A percentile compares a stretch with the other conserved stretches of the same genome.
phyloP scores from a whole-genome alignment of 2,329 filamentous ascomycete genomes.

The Arachnomyces sp. region DNA sequence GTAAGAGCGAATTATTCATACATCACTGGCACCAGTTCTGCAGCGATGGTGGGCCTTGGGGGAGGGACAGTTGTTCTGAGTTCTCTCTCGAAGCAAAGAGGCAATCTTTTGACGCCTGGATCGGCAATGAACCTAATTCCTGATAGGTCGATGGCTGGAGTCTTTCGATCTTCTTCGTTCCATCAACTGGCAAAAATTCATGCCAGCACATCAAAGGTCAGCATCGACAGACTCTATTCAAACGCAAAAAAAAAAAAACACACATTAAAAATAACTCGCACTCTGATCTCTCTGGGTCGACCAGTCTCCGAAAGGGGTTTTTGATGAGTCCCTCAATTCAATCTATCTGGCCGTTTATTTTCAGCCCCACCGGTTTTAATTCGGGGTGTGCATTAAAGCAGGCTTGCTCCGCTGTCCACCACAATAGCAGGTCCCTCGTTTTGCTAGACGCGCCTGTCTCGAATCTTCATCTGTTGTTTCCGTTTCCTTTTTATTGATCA shows the following conservation, averaged over 20 bases:
- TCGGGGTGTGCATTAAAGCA: conserved; percentile 21
- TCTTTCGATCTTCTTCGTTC: conserved; percentile 51
- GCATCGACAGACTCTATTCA: too few relatives aligned
- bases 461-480: conserved; percentile 4
- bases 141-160: conserved; percentile 42
- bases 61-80: conserved; percentile 7
- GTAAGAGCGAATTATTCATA: conserved; percentile 12
- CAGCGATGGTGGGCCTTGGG: conserved; percentile 15
- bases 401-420: conserved; percentile 14
- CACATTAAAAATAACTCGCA: conserved; percentile 1
- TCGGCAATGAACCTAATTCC: conserved; percentile 30
- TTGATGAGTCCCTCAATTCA: background rate
- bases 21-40: conserved; percentile 15
- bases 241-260: conserved; percentile 18
- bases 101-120: conserved; percentile 26
- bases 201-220: conserved; percentile 71
- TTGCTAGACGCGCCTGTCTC: conserved; percentile 2
- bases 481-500: conserved; percentile 8
- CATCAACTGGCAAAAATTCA: conserved; percentile 73
- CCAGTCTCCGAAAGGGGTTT: conserved; percentile 1
- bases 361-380: conserved; percentile 27
- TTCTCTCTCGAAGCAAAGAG: conserved; percentile 12
- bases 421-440: conserved; percentile 11
- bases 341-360: conserved; percentile 8
- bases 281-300: conserved; percentile 2